Conservation (phyloP, 495 filamentous ascomycete genomes). For the Aspergillus homomorphus region DNA sequence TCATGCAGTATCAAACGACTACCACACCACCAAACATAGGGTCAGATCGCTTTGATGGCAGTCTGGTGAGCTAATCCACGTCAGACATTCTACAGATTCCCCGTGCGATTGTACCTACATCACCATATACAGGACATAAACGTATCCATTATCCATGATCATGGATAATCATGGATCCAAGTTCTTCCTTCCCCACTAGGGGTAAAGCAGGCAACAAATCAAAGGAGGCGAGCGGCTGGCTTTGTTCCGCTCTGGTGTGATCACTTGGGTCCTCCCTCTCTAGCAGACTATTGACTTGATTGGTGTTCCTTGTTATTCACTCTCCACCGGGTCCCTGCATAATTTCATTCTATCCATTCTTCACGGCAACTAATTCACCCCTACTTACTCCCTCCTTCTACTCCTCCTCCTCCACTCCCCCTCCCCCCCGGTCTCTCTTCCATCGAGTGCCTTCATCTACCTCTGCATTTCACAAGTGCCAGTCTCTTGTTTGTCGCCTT, state of each 20-base stretch:
- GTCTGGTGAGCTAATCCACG: no score
- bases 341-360: constrained; percentile 1
- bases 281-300: constrained; percentile 7
- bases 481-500: not conserved
- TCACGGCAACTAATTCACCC: constrained; percentile 2
- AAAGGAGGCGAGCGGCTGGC: constrained; percentile 24
- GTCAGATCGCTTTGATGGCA: no score
- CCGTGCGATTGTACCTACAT: no score
- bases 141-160: no score
- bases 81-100: no score
- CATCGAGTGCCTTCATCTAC: no score
- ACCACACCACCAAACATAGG: not conserved
- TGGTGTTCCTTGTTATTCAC: not conserved
- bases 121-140: no score
- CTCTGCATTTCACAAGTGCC: no score
- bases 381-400: not conserved
- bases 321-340: constrained; percentile 1
- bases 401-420: not conserved
- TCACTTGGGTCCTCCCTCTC: constrained; percentile 17
- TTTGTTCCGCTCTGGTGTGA: constrained; percentile 45
- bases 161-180: no score
- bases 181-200: not conserved
- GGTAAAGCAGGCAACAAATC: not conserved
- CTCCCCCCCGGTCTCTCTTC: not conserved
- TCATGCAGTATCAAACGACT: not conserved